Evolutionary conservation across 2,329 filamentous ascomycete species (phyloP), one percentile per base, ranked within the genome.

Genomic region (Trichophyton mentagrophytes): DNA sequence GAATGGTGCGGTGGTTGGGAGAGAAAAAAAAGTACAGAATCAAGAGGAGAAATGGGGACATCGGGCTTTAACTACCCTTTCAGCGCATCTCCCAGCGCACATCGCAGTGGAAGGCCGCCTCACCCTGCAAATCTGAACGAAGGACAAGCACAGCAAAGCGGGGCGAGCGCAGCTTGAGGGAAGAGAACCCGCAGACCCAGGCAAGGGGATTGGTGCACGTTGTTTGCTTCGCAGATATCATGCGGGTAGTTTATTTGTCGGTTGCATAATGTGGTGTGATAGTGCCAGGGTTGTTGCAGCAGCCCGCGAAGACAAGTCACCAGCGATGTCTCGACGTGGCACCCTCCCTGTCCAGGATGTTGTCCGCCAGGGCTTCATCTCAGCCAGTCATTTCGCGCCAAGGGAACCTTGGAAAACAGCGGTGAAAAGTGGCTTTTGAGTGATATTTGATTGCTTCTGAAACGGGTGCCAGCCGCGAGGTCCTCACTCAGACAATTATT

Each of bases 11-110:
- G 15, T 47, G 20, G n/a, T 57, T 57, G 55, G 53, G 51, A 61
- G 51, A 61, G 51, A 61, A 60, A 38, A 38, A 42, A 22, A 58
- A 25, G 51, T 27, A 47, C 46, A 61, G 51, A 27, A 36, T 36
- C 51, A 33, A 44, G 59, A 60, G 25, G 55, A 49, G 30, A 36
- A 51, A 33, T 55, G 49, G 58, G 60, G 51, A 68, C 70, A 68
- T 66, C 65, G 69, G 67, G 68, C 72, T 59, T 59, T 59, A 59
- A 59, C 57, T 47, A 49, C 57, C 36, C 13, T 59, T 38, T 47
- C 44, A 42, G 42, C 13, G 57, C 17, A 30, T 59, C 57, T 11
- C 15, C 57, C 33, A 57, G n/a, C 55, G 30, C 51, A 55, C n/a
- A 33, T 57, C 55, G 27, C n/a, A 44, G 25, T 9, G n/a, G 11